phyloP scores from a whole-genome alignment of 176 grass and related monocot genomes.

The Triticum timopheevii region DNA sequence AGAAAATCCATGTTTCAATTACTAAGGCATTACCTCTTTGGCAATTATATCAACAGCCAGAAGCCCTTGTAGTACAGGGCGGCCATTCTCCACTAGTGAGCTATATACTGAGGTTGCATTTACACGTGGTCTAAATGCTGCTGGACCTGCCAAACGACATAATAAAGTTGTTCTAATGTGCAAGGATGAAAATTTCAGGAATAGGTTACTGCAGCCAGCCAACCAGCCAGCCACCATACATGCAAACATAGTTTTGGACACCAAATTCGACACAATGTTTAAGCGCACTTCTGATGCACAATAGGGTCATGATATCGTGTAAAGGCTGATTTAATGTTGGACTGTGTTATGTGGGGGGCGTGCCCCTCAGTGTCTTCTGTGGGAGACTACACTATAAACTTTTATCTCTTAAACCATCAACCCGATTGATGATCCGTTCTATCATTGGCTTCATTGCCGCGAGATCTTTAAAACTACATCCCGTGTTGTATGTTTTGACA shows the following conservation, averaged over 20 bases:
- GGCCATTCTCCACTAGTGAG: conserved; percentile 70
- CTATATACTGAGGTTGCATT: conserved; percentile 72
- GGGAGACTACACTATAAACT: no score
- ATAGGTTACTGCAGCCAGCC: neutral
- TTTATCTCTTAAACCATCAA: no score
- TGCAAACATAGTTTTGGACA: conserved; percentile 12
- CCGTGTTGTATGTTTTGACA: no score
- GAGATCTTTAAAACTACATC: no score
- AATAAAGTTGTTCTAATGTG: conserved; percentile 15
- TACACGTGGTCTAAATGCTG: conserved; percentile 89
- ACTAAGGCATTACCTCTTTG: conserved; percentile 61
- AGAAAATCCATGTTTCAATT: conserved; percentile 11
- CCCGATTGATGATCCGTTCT: no score
- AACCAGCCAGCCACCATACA: neutral
- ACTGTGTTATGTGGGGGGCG: no score
- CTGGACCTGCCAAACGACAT: conserved; percentile 64
- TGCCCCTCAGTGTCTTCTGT: no score
- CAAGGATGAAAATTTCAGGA: neutral
- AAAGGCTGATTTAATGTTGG: neutral
- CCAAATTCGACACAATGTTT: conserved; percentile 1
- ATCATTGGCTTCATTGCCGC: no score
- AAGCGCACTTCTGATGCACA: conserved; percentile 15
- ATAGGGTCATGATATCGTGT: neutral
- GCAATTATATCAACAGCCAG: conserved; percentile 75
- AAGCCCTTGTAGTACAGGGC: conserved; percentile 90